Evolutionary conservation across 1,284 basidiomycete species (phyloP), one percentile per base, ranked within the genome.

Genomic region (Agaricales sp.): DNA sequence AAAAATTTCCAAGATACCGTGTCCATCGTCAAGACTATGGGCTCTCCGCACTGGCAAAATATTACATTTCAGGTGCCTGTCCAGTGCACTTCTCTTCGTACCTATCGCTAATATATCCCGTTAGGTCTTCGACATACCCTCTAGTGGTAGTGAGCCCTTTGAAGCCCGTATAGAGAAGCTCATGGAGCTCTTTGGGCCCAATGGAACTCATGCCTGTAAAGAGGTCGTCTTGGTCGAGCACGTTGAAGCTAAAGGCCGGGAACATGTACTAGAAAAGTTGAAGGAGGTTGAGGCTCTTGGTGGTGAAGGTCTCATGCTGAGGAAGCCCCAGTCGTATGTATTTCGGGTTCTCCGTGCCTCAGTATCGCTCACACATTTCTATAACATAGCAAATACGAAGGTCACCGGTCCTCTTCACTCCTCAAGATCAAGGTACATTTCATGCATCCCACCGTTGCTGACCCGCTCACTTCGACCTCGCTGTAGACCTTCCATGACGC

Each of bases 231-330:
- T 82, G 4, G 75, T 83, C 18, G 67, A 73, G 51, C 80, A 85
- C 16, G 66, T 70, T 50, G 54, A 66, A 47, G 80, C 74, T 23
- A 64, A 63, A 48, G 64, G 63, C 47, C 64, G 68, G 12, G 64
- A 75, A 8, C 78, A 83, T 55, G 71, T 85, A 2, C 61, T 76
- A 1, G 68, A 73, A 44, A 69, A 71, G 54, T 66, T 83, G 51
- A 71, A 77, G 55, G 69, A 75, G 48, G 64, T 83, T 8, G 76
- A 82, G 58, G 57, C 56, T 1, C 53, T 74, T 2, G 80, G 79
- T 14, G 82, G 81, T 0, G 81, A 85, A 62, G 82, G 82, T 19
- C 60, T 84, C 18, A 85, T 85, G 82, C 65, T 83, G n/a, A 66
- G 81, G 13, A 67, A 73, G 51, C 72, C 80, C 4, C 62, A 58